phyloP scores from a whole-genome alignment of 768 basidiomycete species.

The Russula dissimulans region DNA sequence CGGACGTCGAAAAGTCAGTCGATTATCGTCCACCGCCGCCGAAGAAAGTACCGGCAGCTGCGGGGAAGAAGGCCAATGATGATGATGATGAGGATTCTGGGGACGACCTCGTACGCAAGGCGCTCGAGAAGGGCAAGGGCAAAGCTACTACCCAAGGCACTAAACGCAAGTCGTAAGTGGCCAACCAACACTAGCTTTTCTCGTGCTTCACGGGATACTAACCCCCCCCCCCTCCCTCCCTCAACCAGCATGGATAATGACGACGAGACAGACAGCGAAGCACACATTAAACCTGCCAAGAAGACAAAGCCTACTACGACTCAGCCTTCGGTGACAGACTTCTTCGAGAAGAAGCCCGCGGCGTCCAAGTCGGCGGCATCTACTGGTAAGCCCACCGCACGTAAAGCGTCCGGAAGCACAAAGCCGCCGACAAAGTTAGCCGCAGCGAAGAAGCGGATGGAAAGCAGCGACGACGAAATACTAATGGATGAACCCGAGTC shows the following conservation, averaged over 20 bases:
- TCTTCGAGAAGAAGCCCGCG: conserved; percentile 39
- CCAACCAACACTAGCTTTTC: not conserved
- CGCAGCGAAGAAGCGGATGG: conserved; percentile 25
- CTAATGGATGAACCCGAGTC: conserved; percentile 34
- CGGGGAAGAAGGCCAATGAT: conserved; percentile 29
- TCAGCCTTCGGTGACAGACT: conserved; percentile 40
- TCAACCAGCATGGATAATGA: not conserved
- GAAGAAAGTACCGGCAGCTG: not conserved
- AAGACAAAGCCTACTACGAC: conserved; percentile 33
- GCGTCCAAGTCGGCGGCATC: conserved; percentile 5
- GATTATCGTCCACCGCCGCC: conserved; percentile 22
- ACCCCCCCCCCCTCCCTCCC: not conserved
- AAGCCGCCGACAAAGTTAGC: conserved; percentile 26
- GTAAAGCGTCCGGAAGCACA: conserved; percentile 52
- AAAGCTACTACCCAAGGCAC: conserved; percentile 33
- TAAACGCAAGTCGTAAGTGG: conserved; percentile 63
- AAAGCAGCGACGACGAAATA: conserved; percentile 36
- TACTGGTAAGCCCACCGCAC: conserved; percentile 17
- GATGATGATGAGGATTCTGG: conserved; percentile 38
- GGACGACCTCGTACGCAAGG: conserved; percentile 24
- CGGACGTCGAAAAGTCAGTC: conserved; percentile 25
- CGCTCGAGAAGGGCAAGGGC: conserved; percentile 34
- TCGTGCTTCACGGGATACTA: too few species aligned
- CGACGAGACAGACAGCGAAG: not conserved
- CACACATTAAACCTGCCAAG: conserved; percentile 41